Evolutionary conservation across 768 basidiomycete species (phyloP), one percentile per base, ranked within the genome.

Genomic region (Pleurotus tuber-regium): DNA sequence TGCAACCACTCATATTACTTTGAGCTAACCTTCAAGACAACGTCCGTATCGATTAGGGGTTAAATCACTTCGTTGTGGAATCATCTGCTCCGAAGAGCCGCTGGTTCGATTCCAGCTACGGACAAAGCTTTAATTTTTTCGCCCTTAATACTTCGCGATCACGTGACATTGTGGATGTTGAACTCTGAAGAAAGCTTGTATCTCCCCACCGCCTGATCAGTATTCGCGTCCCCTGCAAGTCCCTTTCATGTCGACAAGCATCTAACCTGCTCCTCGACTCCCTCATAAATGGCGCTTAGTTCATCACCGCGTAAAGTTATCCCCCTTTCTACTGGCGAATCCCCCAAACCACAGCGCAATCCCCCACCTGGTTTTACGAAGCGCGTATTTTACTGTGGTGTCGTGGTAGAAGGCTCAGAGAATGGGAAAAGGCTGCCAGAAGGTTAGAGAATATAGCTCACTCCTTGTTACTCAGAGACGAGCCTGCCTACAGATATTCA

Each of bases 351-450:
- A 35, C 31, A 48, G 12, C 73, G 76, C 39, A 71, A 68, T 25
- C 66, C 68, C 14, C 61, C 70, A 26, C 61, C 71, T 26, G 66
- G 70, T 44, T 59, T 82, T 56, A 94, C 87, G 4, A 86, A 79
- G 65, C 87, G 93, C 63, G 89, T 86, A 21, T 96, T 95, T 67
- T 88, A 88, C 63, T 91, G 89, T 62, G 90, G 89, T 38, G 89
- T 96, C 16, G 89, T 96, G 11, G 86, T 96, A 25, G 92, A 97
- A 70, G 84, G 83, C 46, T 83, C 87, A 31, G 86, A 87, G 56
- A 77, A 80, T 57, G 87, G 86, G 4, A 79, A 74, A 58, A 76
- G 82, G 52, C 76, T 89, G 43, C 77, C 83, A 31, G 82, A 84
- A 67, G 88, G 89, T 84, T 50, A 31, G 64, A 61, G 66, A n/a